Evolutionary conservation across 306 rosid species (phyloP).

Genomic region (Casuarina glauca): DNA sequence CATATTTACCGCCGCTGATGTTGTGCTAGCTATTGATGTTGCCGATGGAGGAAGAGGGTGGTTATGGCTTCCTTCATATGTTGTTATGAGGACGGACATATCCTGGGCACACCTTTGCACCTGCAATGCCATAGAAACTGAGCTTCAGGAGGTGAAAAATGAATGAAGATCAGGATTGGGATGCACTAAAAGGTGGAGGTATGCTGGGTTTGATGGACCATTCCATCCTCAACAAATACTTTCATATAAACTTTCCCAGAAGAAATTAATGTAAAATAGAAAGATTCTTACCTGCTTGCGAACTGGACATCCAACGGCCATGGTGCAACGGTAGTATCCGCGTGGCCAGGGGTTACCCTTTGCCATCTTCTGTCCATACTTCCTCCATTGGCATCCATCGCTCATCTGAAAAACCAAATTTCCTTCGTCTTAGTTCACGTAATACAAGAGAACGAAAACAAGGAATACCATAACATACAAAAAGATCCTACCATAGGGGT

Average conservation of each 20-base stretch:
- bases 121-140: slow-evolving; percentile 23
- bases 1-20: slow-evolving; percentile 49
- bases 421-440: background rate
- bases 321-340: slow-evolving; percentile 52
- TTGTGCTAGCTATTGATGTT: slow-evolving; percentile 32
- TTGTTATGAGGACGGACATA: slow-evolving; percentile 30
- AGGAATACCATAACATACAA: background rate
- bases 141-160: no score
- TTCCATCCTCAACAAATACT: no score
- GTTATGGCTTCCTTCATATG: slow-evolving; percentile 43
- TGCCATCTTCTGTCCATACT: slow-evolving; percentile 49
- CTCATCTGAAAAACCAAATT: slow-evolving; percentile 28
- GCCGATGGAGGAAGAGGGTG: slow-evolving; percentile 43
- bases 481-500: slow-evolving; percentile 32
- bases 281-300: slow-evolving; percentile 40
- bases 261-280: background rate
- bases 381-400: slow-evolving; percentile 58
- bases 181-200: no score
- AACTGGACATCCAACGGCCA: slow-evolving; percentile 49
- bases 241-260: no score
- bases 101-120: slow-evolving; percentile 46
- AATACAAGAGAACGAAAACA: background rate
- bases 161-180: no score
- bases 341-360: slow-evolving; percentile 48
- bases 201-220: no score